Base-by-base conservation (phyloP, 2,329 filamentous ascomycete species). In the Immersiporthe knoxdaviesiana region DNA sequence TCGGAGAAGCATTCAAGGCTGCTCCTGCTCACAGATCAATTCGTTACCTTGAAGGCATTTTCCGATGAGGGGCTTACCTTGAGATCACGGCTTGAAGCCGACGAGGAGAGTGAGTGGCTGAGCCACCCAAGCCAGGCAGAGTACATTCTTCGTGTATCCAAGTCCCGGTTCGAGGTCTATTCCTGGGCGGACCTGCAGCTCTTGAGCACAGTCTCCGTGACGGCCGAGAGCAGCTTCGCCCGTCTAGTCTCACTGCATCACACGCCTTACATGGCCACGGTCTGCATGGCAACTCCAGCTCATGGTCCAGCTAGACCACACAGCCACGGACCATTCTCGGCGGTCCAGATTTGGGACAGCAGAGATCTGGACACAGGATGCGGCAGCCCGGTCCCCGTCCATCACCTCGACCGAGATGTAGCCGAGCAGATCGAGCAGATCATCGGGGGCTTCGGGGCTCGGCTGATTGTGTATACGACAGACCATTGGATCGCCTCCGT, bases 361-460 rank as follows among this genome's bases (percentile, higher is more conserved):
- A 47, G 41, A 47, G 41, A 47, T 7, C 18, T 47, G 41, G 41
- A 63, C 21, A 27, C 6, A 41, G 16, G 14, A 1, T 4, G 24
- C 16, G 41, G 7, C 24, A 16, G 32, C 1, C 37, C 41, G 3
- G 52, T 18, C 14, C 54, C 54, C 2, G 35, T 44, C 14, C 54
- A 35, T n/a, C 39, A 16, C 30, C 32, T 70, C 8, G 52, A 70
- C 50, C 50, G 3, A 30, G 59, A 21, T n/a, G 21, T 68, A 16
- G 50, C 16, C 24, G 39, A 62, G 30, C 72, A 90, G 3, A 44
- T 95, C 74, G 90, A 88, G 78, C 92, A 96, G 77, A 97, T 97
- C 77, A 89, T 90, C 70, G 83, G 90, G 41, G 89, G 87, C 64
- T 96, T 96, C 76, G 81, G 82, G 63, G 78, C 81, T 69, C 81